A percentile compares a stretch with the other conserved stretches of the same genome.
Evolutionary conservation across 306 rosid species (phyloP).

Genomic region (Vigna hirtella): DNA sequence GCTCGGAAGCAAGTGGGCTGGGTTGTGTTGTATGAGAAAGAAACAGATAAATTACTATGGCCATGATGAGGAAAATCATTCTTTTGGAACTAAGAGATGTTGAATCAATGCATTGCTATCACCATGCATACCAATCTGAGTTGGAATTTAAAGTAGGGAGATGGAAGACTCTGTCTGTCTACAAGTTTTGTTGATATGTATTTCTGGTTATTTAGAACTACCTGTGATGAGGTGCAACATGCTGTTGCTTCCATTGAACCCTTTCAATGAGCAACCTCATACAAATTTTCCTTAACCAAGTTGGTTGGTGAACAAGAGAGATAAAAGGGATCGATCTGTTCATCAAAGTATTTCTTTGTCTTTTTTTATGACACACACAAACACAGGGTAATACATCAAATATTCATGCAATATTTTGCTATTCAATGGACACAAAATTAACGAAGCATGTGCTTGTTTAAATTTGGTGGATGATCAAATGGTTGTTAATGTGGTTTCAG

Average conservation of each 20-base stretch:
- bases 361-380: constrained; percentile 19
- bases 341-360: constrained; percentile 37
- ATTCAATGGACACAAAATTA: constrained; percentile 32
- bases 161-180: constrained; percentile 44
- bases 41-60: not conserved
- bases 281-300: constrained; percentile 36
- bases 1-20: constrained; percentile 78
- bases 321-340: constrained; percentile 41
- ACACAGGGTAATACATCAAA: constrained; percentile 37
- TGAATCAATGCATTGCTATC: constrained; percentile 21
- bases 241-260: constrained; percentile 49
- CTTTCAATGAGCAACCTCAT: constrained; percentile 40
- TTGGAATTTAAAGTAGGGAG: constrained; percentile 31
- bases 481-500: too few species aligned
- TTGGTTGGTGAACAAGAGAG: constrained; percentile 37
- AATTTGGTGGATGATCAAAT: not conserved
- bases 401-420: constrained; percentile 29
- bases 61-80: constrained; percentile 29
- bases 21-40: constrained; percentile 63
- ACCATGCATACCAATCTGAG: constrained; percentile 40
- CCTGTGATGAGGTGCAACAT: constrained; percentile 37
- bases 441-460: not conserved
- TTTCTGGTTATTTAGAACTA: constrained; percentile 47
- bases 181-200: constrained; percentile 43
- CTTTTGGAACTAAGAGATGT: constrained; percentile 47